Percentiles rank a stretch among this genome's conserved stretches.
Evolutionary conservation across 2,329 filamentous ascomycete genomes (phyloP).

Genomic region (Fusarium musae): DNA sequence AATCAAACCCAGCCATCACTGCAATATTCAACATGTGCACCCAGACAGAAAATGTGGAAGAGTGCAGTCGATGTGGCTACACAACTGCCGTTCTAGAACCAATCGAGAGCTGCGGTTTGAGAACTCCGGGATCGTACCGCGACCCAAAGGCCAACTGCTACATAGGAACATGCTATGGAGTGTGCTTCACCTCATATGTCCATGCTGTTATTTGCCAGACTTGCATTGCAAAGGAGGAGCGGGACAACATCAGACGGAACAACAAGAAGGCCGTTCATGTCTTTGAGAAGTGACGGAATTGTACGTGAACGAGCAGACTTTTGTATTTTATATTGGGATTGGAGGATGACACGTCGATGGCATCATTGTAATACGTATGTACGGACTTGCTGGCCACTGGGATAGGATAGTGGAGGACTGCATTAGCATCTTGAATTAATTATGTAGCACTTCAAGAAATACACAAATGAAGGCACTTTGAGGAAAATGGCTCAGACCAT

Average conservation of each 20-base stretch:
- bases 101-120: conserved; percentile 26
- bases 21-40: conserved; percentile 24
- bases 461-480: not conserved
- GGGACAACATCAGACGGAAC: conserved; percentile 3
- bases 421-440: not conserved
- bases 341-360: not conserved
- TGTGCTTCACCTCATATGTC: conserved; percentile 31
- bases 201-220: conserved; percentile 10
- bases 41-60: conserved; percentile 30
- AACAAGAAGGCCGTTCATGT: not conserved
- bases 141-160: conserved; percentile 12
- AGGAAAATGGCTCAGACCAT: not conserved
- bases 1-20: not conserved
- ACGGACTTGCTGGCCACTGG: not conserved
- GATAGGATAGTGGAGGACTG: not conserved
- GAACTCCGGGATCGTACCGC: conserved; percentile 10
- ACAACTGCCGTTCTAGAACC: conserved; percentile 7
- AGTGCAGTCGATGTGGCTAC: conserved; percentile 22
- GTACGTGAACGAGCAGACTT: not conserved
- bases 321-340: not conserved
- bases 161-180: conserved; percentile 23
- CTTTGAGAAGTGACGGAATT: not conserved
- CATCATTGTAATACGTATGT: not conserved
- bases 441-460: not conserved
- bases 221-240: conserved; percentile 10